Base-by-base conservation (phyloP, 768 basidiomycete genomes). In the Tephrocybe sp. region DNA sequence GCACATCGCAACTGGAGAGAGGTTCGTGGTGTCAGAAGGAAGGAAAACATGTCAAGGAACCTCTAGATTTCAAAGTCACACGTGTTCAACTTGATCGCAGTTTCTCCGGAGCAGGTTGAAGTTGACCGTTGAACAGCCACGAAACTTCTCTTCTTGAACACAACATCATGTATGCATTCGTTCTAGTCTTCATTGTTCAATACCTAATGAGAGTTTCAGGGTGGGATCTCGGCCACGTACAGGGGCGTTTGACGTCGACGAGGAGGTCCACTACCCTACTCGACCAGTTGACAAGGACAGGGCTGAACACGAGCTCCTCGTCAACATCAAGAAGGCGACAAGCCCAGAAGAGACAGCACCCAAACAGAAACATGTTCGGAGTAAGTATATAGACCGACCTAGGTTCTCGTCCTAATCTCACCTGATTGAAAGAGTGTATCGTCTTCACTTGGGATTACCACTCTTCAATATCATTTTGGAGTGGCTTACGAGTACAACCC, bases 401-500 rank as follows among this genome's bases (percentile, higher is more conserved):
- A 42, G 22, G 29, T 34, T n/a, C 34, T 42, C 34, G 29, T 36
- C 46, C 34, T 43, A 49, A 45, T 52, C 45, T 43, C 51, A n/a
- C 5, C 33, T 54, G 43, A 50, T 25, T 36, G 31, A 25, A 45
- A 98, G 95, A 97, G 74, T 92, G 90, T 61, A 97, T 99, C 65
- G 91, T 98, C 21, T 99, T 94, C 68, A 98, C 97, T 6, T 97
- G 94, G 94, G 97, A 99, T 68, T 98, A 98, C 62, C 94, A 97
- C 61, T 90, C 94, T 16, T 97, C 94, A 29, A 85, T 91, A 59
- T 94, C 94, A 5, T 97, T 98, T 66, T 99, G 97, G 97, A 93
- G 91, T 59, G 93, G 92, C 23, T 77, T 99, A 6, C 80, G 97
- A 24, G 97, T 98, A 2, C 95, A 97, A 56, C 97, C 97, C 34